Percentiles rank a stretch among this genome's conserved stretches.
Evolutionary conservation across 306 rosid species (phyloP).

Genomic region (Calophaca sinica): DNA sequence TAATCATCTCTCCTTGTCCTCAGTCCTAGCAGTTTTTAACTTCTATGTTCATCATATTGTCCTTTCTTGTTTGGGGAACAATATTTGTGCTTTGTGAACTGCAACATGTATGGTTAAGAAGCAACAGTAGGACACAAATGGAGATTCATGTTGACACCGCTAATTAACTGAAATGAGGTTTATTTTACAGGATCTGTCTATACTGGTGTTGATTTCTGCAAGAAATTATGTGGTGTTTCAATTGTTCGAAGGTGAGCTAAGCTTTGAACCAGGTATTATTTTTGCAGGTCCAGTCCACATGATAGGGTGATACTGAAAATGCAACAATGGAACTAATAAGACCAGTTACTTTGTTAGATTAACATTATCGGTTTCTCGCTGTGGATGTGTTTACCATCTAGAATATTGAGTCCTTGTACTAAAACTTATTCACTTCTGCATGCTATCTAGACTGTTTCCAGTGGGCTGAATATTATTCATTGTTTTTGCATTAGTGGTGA

Average conservation of each 20-base stretch:
- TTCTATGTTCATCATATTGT: conserved; percentile 31
- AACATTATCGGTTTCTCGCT: conserved; percentile 29
- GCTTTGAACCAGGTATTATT: conserved; percentile 65
- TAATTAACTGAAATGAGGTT: conserved; percentile 33
- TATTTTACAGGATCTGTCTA: conserved; percentile 77
- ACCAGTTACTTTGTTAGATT: conserved; percentile 31
- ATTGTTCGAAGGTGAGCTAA: conserved; percentile 95
- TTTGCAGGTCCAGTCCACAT: conserved; percentile 40
- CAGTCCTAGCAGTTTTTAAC: conserved; percentile 4
- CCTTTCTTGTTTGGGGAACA: conserved; percentile 30
- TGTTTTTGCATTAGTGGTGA: conserved; percentile 80
- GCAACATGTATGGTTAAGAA: conserved; percentile 18
- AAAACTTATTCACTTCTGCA: conserved; percentile 1
- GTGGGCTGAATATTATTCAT: conserved; percentile 25
- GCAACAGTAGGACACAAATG: conserved; percentile 13
- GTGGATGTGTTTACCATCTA: not conserved
- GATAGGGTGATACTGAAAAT: conserved; percentile 27
- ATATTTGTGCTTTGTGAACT: conserved; percentile 30
- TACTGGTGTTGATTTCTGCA: conserved; percentile 98
- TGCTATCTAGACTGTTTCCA: conserved; percentile 12
- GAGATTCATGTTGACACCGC: conserved; percentile 3
- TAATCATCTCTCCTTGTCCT: conserved; percentile 40
- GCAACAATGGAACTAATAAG: conserved; percentile 19
- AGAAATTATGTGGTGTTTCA: conserved; percentile 95
- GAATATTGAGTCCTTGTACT: conserved; percentile 31